Base-by-base conservation (phyloP, 1,284 basidiomycete genomes). In the Ganoderma sinense region DNA sequence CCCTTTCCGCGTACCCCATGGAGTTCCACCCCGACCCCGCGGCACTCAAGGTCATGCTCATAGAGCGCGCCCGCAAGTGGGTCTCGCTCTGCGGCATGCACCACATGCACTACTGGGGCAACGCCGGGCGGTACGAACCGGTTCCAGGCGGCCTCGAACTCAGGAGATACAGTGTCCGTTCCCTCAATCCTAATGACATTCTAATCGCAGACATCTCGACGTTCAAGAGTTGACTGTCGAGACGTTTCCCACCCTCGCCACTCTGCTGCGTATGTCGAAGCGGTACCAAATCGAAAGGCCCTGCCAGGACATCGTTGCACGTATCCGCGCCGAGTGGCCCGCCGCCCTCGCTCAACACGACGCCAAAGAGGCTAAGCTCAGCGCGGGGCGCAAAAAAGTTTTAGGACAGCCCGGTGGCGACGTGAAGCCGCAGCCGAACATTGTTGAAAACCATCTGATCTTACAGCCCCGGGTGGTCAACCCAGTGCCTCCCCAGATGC, bases 41-140 rank as follows among this genome's bases (percentile, higher is more conserved):
- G 7, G 79, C 79, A 16, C 69, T 88, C 51, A 77, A 81, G 33
- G 76, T 80, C 53, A 72, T 73, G 31, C 75, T 89, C 10, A 64
- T 83, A 23, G 78, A 77, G 31, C 80, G 89, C 13, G 89, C 88
- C 10, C 82, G 81, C 77, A 86, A 85, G 72, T 90, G 89, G 87
- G 76, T 81, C 26, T 77, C 76, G 1, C 73, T 88, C 29, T 84
- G 82, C 43, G 87, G 87, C 0, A 76, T 87, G 18, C 87, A 88
- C 70, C 88, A 90, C 75, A 84, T 84, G 75, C 81, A 86, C 69
- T 91, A 87, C 75, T 78, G 81, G 31, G 88, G 87, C 0, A 81
- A 84, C 45, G 87, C 85, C 20, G 84, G 29, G 83, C 82, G 56
- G 51, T 59, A 36, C 31, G 45, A 51, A 56, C 66, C 26, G 60